Percentiles rank a stretch among this genome's conserved stretches.
These are phyloP conservation scores for Daldinia grandis DNA, from an alignment of 495 filamentous ascomycete species.

Conservation along the genomic window DNA sequence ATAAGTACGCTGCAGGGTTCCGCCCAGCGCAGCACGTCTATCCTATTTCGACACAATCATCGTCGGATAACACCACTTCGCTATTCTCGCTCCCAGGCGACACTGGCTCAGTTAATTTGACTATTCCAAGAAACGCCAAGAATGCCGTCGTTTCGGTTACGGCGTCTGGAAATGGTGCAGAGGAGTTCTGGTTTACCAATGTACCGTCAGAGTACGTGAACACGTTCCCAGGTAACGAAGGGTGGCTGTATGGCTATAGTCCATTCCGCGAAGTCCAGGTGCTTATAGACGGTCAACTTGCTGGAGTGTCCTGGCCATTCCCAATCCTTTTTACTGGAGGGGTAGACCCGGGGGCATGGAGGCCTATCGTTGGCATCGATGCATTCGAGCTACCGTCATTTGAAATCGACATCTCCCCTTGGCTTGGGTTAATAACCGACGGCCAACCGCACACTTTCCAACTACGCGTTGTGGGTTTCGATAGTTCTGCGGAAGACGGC, in stretches of 20 bases:
- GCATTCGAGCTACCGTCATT: conserved; percentile 83
- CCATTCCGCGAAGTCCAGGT: conserved; percentile 87
- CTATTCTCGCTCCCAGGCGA: conserved; percentile 74
- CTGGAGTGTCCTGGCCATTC: conserved; percentile 86
- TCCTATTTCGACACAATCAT: conserved; percentile 73
- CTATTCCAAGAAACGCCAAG: conserved; percentile 66
- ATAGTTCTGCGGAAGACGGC: conserved; percentile 54
- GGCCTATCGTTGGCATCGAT: conserved; percentile 85
- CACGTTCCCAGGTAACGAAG: conserved; percentile 66
- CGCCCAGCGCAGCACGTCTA: conserved; percentile 72
- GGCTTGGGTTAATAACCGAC: conserved; percentile 73
- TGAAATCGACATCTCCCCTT: conserved; percentile 87
- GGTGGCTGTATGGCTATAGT: conserved; percentile 71
- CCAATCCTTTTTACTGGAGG: conserved; percentile 90
- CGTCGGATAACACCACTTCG: conserved; percentile 64
- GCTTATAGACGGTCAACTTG: conserved; percentile 75
- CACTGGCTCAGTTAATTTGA: conserved; percentile 66
- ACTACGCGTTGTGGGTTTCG: conserved; percentile 72
- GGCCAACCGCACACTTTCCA: conserved; percentile 72
- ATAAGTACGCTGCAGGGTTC: conserved; percentile 42
- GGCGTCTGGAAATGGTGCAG: conserved; percentile 77
- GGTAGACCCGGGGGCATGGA: conserved; percentile 80
- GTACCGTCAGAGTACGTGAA: conserved; percentile 69
- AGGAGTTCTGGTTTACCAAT: conserved; percentile 94
- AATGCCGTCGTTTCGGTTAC: conserved; percentile 79